A percentile compares a stretch with the other conserved stretches of the same genome.
Evolutionary conservation across 2,329 filamentous ascomycete genomes (phyloP).

Genomic region (Phyllosticta citriasiana): DNA sequence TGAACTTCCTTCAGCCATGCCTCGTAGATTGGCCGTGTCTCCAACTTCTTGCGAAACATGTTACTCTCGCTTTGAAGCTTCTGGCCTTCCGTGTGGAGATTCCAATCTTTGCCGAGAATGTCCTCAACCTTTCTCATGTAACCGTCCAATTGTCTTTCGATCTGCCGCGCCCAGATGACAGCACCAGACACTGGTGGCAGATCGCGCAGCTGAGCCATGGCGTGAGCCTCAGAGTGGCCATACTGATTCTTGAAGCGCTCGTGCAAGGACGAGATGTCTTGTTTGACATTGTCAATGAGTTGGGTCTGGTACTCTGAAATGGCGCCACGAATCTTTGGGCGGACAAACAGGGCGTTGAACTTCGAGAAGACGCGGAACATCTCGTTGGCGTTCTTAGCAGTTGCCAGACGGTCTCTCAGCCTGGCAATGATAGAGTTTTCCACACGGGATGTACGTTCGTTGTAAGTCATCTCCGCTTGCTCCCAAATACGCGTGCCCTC

Average conservation of each 20-base stretch:
- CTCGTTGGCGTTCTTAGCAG: slow-evolving; percentile 93
- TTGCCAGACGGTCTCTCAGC: slow-evolving; percentile 82
- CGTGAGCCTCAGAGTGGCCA: slow-evolving; percentile 92
- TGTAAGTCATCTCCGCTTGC: slow-evolving; percentile 90
- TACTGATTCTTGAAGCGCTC: slow-evolving; percentile 99
- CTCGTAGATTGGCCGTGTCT: slow-evolving; percentile 87
- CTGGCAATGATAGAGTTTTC: slow-evolving; percentile 98
- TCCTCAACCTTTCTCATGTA: slow-evolving; percentile 99
- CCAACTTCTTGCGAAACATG: slow-evolving; percentile 90
- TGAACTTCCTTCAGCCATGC: slow-evolving; percentile 90
- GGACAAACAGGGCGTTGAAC: slow-evolving; percentile 96
- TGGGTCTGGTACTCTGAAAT: slow-evolving; percentile 98
- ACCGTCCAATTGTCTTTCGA: slow-evolving; percentile 85
- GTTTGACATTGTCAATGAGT: slow-evolving; percentile 95
- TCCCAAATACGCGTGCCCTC: slow-evolving; percentile 90
- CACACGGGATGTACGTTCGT: slow-evolving; percentile 90
- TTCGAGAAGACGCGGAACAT: slow-evolving; percentile 99
- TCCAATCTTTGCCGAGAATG: slow-evolving; percentile 90
- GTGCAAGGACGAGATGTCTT: slow-evolving; percentile 85
- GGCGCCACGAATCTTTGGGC: slow-evolving; percentile 96
- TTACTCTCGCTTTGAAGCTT: slow-evolving; percentile 87
- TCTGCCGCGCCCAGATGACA: slow-evolving; percentile 96
- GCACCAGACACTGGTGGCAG: slow-evolving; percentile 91
- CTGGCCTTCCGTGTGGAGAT: slow-evolving; percentile 85
- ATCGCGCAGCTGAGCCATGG: slow-evolving; percentile 95